Evolutionary conservation across 2,329 filamentous ascomycete genomes (phyloP).

Genomic region (Ophiocordyceps camponoti-leonardi): DNA sequence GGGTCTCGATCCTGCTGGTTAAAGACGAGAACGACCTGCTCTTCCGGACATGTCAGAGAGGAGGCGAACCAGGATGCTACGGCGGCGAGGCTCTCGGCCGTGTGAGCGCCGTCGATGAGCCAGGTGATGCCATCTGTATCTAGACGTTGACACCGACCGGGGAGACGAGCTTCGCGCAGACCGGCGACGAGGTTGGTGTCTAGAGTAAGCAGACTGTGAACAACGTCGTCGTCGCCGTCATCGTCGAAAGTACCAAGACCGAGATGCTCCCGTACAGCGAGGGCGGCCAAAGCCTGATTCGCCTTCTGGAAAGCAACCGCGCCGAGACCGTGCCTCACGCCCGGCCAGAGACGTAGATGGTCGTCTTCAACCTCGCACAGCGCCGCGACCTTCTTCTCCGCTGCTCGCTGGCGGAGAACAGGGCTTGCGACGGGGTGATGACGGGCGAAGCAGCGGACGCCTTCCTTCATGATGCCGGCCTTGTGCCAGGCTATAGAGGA

Average conservation of each 20-base stretch:
- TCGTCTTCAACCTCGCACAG: conserved; percentile 24
- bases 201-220: conserved; percentile 8
- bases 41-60: conserved; percentile 15
- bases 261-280: conserved; percentile 41
- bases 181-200: conserved; percentile 39
- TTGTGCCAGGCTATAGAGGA: conserved; percentile 85
- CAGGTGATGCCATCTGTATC: conserved; percentile 39
- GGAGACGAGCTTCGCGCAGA: conserved; percentile 47
- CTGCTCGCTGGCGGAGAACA: conserved; percentile 42
- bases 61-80: conserved; percentile 62
- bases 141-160: conserved; percentile 63
- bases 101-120: conserved; percentile 82
- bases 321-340: conserved; percentile 15
- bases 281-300: conserved; percentile 40
- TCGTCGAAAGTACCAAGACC: conserved; percentile 7
- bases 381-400: conserved; percentile 29
- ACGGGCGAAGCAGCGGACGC: conserved; percentile 22
- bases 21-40: conserved; percentile 51
- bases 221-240: conserved; percentile 1
- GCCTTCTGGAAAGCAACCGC: conserved; percentile 35
- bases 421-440: conserved; percentile 14
- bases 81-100: conserved; percentile 62
- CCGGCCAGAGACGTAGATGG: neutral
- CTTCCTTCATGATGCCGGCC: conserved; percentile 64
- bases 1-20: conserved; percentile 85